These are phyloP conservation scores for Thraustochytrium striatum DNA, from an alignment of 352 stramenopile genomes.

Conservation along the genomic window DNA sequence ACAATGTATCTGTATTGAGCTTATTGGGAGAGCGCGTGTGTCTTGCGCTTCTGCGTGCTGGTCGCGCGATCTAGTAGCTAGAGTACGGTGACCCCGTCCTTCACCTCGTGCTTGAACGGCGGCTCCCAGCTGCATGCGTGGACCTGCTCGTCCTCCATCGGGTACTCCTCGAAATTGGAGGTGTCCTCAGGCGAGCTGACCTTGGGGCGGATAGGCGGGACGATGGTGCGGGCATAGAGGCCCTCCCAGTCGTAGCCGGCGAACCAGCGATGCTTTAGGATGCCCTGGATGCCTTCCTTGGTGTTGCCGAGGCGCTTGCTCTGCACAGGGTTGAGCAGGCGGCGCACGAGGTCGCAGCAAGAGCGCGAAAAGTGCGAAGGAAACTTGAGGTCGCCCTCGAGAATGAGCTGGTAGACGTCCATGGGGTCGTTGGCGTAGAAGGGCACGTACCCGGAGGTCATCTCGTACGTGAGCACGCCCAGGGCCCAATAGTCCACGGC, in stretches of 20 bases:
- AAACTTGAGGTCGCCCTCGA: constrained; percentile 74
- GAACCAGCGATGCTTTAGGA: constrained; percentile 86
- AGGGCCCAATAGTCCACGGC: constrained; percentile 83
- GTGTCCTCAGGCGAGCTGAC: constrained; percentile 50
- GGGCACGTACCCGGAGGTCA: constrained; percentile 74
- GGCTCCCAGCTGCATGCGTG: constrained; percentile 39
- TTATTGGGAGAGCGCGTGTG: too few species aligned
- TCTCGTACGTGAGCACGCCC: constrained; percentile 83
- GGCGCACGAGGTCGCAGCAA: constrained; percentile 72
- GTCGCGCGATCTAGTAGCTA: too few species aligned
- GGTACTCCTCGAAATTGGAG: constrained; percentile 51
- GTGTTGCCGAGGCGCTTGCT: constrained; percentile 79
- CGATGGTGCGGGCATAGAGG: constrained; percentile 58
- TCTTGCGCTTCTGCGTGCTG: too few species aligned
- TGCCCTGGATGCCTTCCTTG: constrained; percentile 69
- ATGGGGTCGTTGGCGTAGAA: constrained; percentile 87
- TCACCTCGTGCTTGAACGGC: constrained; percentile 1
- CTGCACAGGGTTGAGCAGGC: constrained; percentile 75
- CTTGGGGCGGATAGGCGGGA: constrained; percentile 34
- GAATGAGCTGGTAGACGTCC: constrained; percentile 87
- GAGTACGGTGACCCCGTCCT: constrained; percentile 12
- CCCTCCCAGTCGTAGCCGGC: constrained; percentile 75
- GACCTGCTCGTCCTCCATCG: constrained; percentile 3
- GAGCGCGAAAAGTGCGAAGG: constrained; percentile 66
- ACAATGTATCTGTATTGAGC: too few species aligned